Conservation (phyloP, 805 yeast genomes). For the Yarrowia bubula region DNA sequence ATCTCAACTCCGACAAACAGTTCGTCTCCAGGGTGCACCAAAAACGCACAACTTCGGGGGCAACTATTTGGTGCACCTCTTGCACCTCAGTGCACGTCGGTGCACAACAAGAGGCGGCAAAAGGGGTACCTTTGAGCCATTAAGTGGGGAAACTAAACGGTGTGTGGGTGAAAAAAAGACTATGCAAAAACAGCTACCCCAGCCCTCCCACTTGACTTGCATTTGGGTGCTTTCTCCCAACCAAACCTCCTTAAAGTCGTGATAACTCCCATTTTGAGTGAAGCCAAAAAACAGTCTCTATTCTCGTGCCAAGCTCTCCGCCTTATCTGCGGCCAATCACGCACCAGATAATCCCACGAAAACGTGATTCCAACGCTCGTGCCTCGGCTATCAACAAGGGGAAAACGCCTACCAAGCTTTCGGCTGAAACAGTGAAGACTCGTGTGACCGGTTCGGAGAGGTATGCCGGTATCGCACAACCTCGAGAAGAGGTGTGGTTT, state of each 20-base stretch:
- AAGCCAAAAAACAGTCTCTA: too few relatives aligned
- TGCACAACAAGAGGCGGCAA: neutral
- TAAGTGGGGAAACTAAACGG: too few relatives aligned
- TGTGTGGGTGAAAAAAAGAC: too few relatives aligned
- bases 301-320: neutral
- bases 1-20: too few relatives aligned
- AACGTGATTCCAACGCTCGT: constrained; percentile 5
- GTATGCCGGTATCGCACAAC: too few relatives aligned
- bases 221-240: too few relatives aligned
- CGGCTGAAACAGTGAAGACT: neutral
- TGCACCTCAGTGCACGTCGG: neutral
- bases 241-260: neutral
- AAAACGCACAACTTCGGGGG: too few relatives aligned
- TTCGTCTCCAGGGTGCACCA: too few relatives aligned
- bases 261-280: neutral
- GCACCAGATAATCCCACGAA: neutral
- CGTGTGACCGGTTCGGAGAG: too few relatives aligned
- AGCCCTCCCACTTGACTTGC: too few relatives aligned
- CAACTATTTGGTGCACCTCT: neutral
- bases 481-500: too few relatives aligned
- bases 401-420: neutral
- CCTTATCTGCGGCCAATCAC: neutral
- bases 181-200: too few relatives aligned
- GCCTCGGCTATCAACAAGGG: constrained; percentile 16
- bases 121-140: neutral